Evolutionary conservation across 352 stramenopile species (phyloP).

Genomic region (Globisporangium emineosum): DNA sequence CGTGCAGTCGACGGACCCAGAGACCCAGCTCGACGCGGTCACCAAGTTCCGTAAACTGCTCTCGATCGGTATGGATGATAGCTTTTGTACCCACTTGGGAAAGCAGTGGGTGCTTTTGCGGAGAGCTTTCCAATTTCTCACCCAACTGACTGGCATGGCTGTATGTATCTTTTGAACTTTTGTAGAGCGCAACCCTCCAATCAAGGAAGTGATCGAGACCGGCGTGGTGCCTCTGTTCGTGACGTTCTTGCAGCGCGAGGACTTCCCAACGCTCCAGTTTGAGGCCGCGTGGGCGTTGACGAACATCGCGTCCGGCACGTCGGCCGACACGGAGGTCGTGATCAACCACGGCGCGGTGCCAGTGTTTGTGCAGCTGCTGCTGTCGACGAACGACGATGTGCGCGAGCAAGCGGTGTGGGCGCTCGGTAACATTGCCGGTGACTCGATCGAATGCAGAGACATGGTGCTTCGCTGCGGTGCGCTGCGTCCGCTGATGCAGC

Average conservation of each 20-base stretch:
- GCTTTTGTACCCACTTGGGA: neutral
- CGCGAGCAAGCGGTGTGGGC: slow-evolving; percentile 97
- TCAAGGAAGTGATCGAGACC: slow-evolving; percentile 98
- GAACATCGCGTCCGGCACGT: slow-evolving; percentile 99
- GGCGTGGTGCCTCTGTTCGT: slow-evolving; percentile 98
- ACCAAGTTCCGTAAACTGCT: slow-evolving; percentile 98
- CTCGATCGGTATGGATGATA: slow-evolving; percentile 86
- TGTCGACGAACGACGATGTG: slow-evolving; percentile 97
- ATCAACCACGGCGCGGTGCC: slow-evolving; percentile 97
- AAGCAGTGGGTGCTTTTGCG: neutral
- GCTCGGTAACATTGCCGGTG: slow-evolving; percentile 98
- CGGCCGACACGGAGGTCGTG: slow-evolving; percentile 97
- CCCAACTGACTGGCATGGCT: slow-evolving; percentile 6
- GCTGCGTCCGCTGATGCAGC: slow-evolving; percentile 93
- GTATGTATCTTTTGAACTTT: too few relatives aligned
- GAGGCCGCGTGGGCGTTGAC: slow-evolving; percentile 99
- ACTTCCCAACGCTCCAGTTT: slow-evolving; percentile 94
- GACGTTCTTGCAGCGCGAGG: slow-evolving; percentile 95
- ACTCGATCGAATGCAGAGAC: slow-evolving; percentile 96
- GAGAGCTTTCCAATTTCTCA: neutral
- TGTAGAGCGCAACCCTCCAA: slow-evolving; percentile 97
- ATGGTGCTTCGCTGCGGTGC: slow-evolving; percentile 93
- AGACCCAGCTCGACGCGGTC: slow-evolving; percentile 93
- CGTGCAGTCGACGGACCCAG: slow-evolving; percentile 90
- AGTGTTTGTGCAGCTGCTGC: slow-evolving; percentile 95